Base-by-base conservation (phyloP, 2,329 filamentous ascomycete genomes). In the Bimuria novae-zelandiae region DNA sequence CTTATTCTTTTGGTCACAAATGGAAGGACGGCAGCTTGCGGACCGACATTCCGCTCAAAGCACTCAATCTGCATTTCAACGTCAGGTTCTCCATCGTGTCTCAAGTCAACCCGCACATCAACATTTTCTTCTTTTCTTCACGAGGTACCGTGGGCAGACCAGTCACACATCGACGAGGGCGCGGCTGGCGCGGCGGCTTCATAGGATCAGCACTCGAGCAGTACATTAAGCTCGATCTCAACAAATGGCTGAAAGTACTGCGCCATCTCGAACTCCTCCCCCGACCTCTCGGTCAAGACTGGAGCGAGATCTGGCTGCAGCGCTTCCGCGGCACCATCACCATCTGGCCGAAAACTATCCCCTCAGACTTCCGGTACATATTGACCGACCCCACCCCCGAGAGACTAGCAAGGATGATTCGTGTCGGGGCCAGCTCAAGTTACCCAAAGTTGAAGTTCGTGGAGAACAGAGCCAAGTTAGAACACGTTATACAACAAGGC, bases 91-190 rank as follows among this genome's bases (percentile, higher is more conserved):
- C 90, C 59, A 92, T 99, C 59, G 94, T 89, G 46, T 85, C 82
- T 7, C 84, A 87, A 76, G 93, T 97, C 43, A 99, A 99, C 72
- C 94, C 94, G 1, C 94, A 99, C 72, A 93, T 99, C 74, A 97
- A 96, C 67, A 86, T 97, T 23, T 99, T 99, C 81, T 97, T 99
- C 83, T 99, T 97, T 80, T 94, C 89, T 25, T 96, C 92, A 0
- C 85, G 94, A 27, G 94, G 94, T 11, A 89, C 89, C 0, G 93
- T 97, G 8, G 94, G 94, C 4, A 87, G 90, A 47, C 94, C 94
- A 8, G 94, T 97, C 16, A 97, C 92, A 0, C 94, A 99, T 74
- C 89, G 94, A 49, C 88, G 89, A 63, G 94, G 94, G 4, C 89
- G 92, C 41, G 94, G 94, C 51, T 99, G 94, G 94, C 88, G 94